Base-by-base conservation (phyloP, 306 rosid genomes). In the Acacia melanoxylon region DNA sequence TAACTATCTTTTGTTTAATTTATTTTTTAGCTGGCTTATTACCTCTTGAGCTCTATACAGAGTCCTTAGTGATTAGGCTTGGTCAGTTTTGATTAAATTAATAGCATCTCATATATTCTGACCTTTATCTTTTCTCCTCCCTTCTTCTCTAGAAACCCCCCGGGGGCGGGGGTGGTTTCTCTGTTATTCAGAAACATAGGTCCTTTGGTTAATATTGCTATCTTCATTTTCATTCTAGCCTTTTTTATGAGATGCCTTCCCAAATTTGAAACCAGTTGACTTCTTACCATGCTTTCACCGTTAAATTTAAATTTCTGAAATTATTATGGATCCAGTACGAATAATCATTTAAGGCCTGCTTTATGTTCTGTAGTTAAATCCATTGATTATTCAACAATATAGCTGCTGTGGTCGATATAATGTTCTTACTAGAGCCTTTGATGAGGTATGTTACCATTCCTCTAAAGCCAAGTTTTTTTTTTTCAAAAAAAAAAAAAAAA, bases 161-260 rank as follows among this genome's bases (percentile, higher is more conserved):
- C 65, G 7, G 35, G 35, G 3, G 5, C n/a, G 31, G 7, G 35
- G 35, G 3, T 0, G 37, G 5, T 33, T 4, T 68, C 1, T 52
- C 67, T 15, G 78, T 69, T 66, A 41, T 78, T 62, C 80, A 71
- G 13, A 85, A 46, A 25, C 69, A 54, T 75, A 68, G 83, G 16
- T 62, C 75, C 63, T 29, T 35, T 58, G 78, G 35, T 79, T 86
- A 68, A 17, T 82, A 72, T 7, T 81, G 70, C n/a, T n/a, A n/a
- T n/a, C n/a, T n/a, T 9, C 63, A 85, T 78, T 72, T 68, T 74
- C 62, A 72, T 69, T 72, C 84, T 9, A 83, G 61, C 61, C 91
- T 84, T 49, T 93, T 90, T 58, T 92, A 88, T n/a, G 89, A 74
- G 83, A 97, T 93, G 77, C 77, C 3, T n/a, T 58, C 48, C 35